A percentile compares a stretch with the other conserved stretches of the same genome.
Evolutionary conservation across 192 early-diverging fungal species (phyloP).

Genomic region (Coemansia sp.): DNA sequence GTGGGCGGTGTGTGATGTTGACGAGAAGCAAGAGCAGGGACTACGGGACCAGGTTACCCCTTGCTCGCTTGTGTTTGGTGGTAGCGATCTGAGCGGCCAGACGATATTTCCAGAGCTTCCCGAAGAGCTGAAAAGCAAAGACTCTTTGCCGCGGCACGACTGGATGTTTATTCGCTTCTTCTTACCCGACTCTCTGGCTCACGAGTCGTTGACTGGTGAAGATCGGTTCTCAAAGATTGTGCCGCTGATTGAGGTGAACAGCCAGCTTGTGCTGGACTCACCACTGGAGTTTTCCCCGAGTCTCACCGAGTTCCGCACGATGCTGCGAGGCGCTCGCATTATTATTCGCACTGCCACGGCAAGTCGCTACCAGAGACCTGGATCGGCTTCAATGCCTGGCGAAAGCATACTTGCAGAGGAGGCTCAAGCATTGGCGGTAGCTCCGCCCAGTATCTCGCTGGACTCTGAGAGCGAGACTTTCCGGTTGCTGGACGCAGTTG

Average conservation of each 20-base stretch:
- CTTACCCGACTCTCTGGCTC: slow-evolving; percentile 8
- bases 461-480: neutral
- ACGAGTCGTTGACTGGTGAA: neutral
- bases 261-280: slow-evolving; percentile 16
- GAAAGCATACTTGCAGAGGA: neutral
- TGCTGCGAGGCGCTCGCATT: slow-evolving; percentile 40
- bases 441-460: neutral
- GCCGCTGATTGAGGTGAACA: slow-evolving; percentile 17
- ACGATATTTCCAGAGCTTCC: neutral
- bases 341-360: slow-evolving; percentile 13
- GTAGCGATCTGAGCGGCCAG: neutral
- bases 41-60: neutral
- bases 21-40: neutral
- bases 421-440: neutral
- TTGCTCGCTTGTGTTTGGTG: neutral
- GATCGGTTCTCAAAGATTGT: neutral
- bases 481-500: slow-evolving; percentile 11
- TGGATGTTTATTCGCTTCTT: slow-evolving; percentile 29
- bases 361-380: neutral
- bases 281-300: slow-evolving; percentile 12
- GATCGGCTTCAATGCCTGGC: neutral
- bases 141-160: slow-evolving; percentile 5
- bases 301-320: slow-evolving; percentile 31
- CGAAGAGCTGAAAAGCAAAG: slow-evolving; percentile 1
- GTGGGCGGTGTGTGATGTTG: neutral